Evolutionary conservation across 306 rosid genomes (phyloP).

Genomic region (Castanea mollissima): DNA sequence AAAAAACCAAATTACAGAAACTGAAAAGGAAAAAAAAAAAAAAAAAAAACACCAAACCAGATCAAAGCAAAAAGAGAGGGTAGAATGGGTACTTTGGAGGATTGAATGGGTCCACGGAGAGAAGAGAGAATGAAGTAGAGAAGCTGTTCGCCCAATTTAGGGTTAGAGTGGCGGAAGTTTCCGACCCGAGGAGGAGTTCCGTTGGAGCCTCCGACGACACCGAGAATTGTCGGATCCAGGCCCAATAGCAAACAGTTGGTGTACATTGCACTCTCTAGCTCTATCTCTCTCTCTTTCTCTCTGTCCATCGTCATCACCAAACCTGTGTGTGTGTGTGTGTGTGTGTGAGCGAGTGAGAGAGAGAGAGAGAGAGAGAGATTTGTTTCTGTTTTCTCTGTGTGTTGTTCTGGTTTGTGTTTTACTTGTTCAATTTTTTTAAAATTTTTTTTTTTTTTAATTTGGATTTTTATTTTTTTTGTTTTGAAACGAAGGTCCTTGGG

Average conservation of each 20-base stretch:
- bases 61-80: constrained; percentile 17
- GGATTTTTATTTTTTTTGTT: neutral
- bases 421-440: neutral
- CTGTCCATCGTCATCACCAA: constrained; percentile 96
- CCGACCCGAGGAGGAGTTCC: constrained; percentile 80
- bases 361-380: too few species aligned
- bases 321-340: too few species aligned
- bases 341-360: too few species aligned
- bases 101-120: constrained; percentile 91
- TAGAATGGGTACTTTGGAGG: constrained; percentile 61
- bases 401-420: constrained; percentile 24
- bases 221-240: constrained; percentile 93
- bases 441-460: neutral
- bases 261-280: constrained; percentile 99
- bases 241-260: constrained; percentile 94
- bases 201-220: constrained; percentile 79
- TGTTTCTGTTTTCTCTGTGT: too few species aligned
- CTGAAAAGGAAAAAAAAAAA: neutral
- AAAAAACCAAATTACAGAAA: constrained; percentile 12
- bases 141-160: constrained; percentile 96
- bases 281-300: constrained; percentile 98
- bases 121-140: constrained; percentile 93
- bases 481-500: constrained; percentile 30
- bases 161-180: constrained; percentile 95
- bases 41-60: constrained; percentile 1